Evolutionary conservation across 257 asterid genomes (phyloP).

Genomic region (Nicotiana undulata): DNA sequence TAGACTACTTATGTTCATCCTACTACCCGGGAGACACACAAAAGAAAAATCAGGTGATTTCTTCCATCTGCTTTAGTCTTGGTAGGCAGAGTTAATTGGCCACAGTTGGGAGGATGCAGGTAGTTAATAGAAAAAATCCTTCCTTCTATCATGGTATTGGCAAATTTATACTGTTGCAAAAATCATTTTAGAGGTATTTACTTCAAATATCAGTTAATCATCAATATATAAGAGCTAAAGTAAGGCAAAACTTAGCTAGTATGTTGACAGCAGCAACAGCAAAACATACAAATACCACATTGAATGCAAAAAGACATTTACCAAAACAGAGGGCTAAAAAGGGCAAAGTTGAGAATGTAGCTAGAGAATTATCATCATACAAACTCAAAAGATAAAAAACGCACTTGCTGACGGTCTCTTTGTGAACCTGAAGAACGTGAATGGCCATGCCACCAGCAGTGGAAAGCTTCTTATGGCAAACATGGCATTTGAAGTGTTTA

Average conservation of each 20-base stretch:
- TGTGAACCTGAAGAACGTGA: constrained; percentile 96
- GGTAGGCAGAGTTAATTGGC: no score
- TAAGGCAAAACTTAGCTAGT: neutral
- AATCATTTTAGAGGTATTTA: no score
- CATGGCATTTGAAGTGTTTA: constrained; percentile 92
- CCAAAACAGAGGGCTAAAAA: neutral
- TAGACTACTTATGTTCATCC: no score
- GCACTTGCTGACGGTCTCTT: constrained; percentile 72
- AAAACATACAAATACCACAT: neutral
- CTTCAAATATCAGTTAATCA: neutral
- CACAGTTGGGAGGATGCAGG: no score
- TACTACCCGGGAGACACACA: no score
- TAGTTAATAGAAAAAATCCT: no score
- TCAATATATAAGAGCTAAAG: neutral
- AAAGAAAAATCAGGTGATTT: no score
- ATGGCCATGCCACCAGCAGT: constrained; percentile 96
- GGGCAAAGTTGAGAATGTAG: neutral
- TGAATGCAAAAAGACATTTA: neutral
- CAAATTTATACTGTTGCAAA: neutral
- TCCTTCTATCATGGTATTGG: no score
- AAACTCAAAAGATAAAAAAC: neutral
- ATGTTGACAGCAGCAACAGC: neutral
- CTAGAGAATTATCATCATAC: neutral
- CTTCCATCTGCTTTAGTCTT: no score
- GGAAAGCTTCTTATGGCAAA: constrained; percentile 93